A percentile compares a stretch with the other conserved stretches of the same genome.
Evolutionary conservation across 139 green algal genomes (phyloP).

Genomic region (Eudorina sp.): DNA sequence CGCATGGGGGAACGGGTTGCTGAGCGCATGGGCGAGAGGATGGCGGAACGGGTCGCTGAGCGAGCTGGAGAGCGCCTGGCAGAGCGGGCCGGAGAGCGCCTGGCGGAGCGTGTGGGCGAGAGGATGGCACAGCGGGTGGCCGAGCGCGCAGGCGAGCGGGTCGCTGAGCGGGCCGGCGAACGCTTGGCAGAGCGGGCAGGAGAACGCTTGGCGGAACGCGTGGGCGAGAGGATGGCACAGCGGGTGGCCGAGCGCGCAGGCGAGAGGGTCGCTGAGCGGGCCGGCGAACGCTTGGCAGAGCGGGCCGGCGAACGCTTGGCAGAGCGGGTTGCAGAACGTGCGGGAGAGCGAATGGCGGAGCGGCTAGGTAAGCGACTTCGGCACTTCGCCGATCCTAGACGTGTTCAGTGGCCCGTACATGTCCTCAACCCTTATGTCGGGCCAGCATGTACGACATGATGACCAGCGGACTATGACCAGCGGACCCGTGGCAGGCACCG

Average conservation of each 20-base stretch:
- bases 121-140: constrained; percentile 32
- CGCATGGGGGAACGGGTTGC: constrained; percentile 43
- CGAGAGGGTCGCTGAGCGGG: constrained; percentile 49
- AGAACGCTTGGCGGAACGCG: background rate
- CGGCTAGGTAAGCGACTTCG: constrained; percentile 36
- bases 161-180: constrained; percentile 42
- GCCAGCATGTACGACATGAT: no score
- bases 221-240: constrained; percentile 47
- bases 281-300: constrained; percentile 50
- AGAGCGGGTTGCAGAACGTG: constrained; percentile 50
- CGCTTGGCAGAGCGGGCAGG: constrained; percentile 39
- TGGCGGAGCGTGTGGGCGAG: constrained; percentile 54
- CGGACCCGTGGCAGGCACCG: no score
- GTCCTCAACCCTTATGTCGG: no score
- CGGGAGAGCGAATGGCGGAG: constrained; percentile 51
- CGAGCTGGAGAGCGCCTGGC: constrained; percentile 42
- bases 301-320: no score
- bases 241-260: constrained; percentile 23
- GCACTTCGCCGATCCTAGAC: no score
- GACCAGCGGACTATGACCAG: no score
- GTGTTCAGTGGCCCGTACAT: no score
- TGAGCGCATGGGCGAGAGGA: constrained; percentile 34
- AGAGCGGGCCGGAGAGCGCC: constrained; percentile 8
- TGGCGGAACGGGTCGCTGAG: constrained; percentile 43
- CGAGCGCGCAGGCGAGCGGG: constrained; percentile 44